A percentile compares a stretch with the other conserved stretches of the same genome.
These are phyloP conservation scores for Helianthus tuberosus DNA, from an alignment of 129 eudicot species.

Conservation along the genomic window DNA sequence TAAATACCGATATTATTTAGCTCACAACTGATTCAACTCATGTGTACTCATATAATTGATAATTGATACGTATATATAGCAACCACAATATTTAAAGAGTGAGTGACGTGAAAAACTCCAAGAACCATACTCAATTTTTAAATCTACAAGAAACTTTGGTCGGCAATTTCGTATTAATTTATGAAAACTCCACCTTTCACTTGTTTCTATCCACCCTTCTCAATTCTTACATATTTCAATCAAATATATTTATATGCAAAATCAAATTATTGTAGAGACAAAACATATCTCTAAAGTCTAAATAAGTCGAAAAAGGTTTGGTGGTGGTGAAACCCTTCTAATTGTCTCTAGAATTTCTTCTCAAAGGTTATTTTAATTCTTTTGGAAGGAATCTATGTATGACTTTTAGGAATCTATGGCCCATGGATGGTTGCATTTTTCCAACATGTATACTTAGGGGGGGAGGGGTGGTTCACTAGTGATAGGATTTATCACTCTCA, in stretches of 20 bases:
- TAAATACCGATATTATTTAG: too few species aligned
- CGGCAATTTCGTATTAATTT: constrained; percentile 17
- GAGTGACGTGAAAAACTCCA: constrained; percentile 33
- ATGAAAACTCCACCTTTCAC: constrained; percentile 16
- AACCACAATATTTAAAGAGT: constrained; percentile 6
- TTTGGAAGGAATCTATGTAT: constrained; percentile 16
- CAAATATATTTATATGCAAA: neutral
- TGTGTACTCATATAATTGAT: neutral
- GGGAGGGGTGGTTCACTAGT: too few species aligned
- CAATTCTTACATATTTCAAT: neutral
- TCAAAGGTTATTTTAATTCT: neutral
- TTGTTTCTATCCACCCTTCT: constrained; percentile 4
- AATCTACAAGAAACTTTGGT: constrained; percentile 19
- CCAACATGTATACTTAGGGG: constrained; percentile 30
- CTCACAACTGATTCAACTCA: too few species aligned
- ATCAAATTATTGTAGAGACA: neutral
- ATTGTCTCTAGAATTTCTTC: constrained; percentile 5
- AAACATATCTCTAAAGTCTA: neutral
- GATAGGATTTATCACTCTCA: too few species aligned
- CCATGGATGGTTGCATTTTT: constrained; percentile 20
- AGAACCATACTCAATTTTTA: constrained; percentile 19
- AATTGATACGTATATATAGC: neutral
- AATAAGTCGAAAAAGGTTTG: neutral
- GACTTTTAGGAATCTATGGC: constrained; percentile 32
- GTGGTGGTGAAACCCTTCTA: constrained; percentile 18